Evolutionary conservation across 176 grass and related monocot species (phyloP).

Genomic region (Rhynchospora pubera): DNA sequence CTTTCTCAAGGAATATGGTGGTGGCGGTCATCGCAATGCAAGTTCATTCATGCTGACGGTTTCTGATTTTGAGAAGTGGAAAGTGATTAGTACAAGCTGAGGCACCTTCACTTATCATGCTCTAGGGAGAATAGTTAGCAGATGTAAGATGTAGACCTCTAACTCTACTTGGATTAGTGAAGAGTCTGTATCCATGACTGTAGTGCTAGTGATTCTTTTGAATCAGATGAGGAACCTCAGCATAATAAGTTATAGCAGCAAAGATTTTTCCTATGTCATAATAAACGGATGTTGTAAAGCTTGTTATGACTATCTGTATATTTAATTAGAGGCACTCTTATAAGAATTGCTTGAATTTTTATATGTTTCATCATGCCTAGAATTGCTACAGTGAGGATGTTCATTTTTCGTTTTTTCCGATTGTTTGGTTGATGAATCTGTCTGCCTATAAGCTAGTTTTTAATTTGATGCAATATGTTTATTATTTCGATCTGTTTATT

Average conservation of each 20-base stretch:
- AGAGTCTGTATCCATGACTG: neutral
- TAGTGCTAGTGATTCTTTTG: neutral
- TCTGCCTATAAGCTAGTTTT: neutral
- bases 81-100: constrained; percentile 18
- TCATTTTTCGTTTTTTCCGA: neutral
- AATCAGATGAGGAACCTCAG: neutral
- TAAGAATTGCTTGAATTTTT: neutral
- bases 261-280: neutral
- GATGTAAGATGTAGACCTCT: neutral
- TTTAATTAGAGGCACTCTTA: neutral
- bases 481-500: neutral
- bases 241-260: neutral
- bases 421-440: neutral
- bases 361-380: neutral
- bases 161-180: neutral
- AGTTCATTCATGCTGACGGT: constrained; percentile 69
- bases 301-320: neutral
- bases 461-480: neutral
- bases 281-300: neutral
- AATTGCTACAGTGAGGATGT: neutral
- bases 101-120: neutral
- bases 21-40: constrained; percentile 74
- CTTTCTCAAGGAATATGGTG: constrained; percentile 61
- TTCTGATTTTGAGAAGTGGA: constrained; percentile 77
- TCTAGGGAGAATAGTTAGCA: neutral